Evolutionary conservation across 2,329 filamentous ascomycete genomes (phyloP).

Genomic region (Diaporthe ampelina): DNA sequence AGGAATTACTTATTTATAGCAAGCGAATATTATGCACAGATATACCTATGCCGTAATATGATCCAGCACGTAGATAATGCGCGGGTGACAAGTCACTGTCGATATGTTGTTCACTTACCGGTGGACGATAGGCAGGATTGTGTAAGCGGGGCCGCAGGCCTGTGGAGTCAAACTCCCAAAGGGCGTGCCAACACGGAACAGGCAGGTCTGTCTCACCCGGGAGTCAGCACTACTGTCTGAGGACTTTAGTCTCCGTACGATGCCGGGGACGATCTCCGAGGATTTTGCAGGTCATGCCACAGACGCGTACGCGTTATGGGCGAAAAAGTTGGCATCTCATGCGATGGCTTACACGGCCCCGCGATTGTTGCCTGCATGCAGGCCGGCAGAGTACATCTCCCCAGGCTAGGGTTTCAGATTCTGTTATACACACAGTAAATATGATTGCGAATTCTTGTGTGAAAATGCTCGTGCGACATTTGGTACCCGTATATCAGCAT

Average conservation of each 20-base stretch:
- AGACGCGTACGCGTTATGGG: not conserved
- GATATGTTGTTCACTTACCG: not conserved
- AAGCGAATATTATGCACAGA: not conserved
- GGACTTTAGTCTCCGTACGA: not conserved
- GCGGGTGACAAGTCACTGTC: not conserved
- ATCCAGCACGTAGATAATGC: not conserved
- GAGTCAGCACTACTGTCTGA: constrained; percentile 14
- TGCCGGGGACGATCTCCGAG: not conserved
- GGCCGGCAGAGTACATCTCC: not conserved
- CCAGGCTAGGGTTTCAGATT: not conserved
- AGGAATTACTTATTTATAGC: not conserved
- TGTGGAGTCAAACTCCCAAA: not conserved
- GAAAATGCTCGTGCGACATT: no score
- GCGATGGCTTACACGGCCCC: not conserved
- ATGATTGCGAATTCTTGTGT: not conserved
- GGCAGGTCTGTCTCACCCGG: not conserved
- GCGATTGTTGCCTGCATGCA: no score
- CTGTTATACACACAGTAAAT: not conserved
- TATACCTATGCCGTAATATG: not conserved
- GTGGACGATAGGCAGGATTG: not conserved
- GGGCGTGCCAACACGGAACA: constrained; percentile 7
- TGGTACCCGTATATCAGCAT: not conserved
- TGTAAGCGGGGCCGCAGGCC: not conserved
- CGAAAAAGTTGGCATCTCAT: not conserved
- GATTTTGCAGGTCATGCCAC: not conserved